These are phyloP conservation scores for Corchorus capsularis DNA, from an alignment of 345 rosid species.

Conservation along the genomic window DNA sequence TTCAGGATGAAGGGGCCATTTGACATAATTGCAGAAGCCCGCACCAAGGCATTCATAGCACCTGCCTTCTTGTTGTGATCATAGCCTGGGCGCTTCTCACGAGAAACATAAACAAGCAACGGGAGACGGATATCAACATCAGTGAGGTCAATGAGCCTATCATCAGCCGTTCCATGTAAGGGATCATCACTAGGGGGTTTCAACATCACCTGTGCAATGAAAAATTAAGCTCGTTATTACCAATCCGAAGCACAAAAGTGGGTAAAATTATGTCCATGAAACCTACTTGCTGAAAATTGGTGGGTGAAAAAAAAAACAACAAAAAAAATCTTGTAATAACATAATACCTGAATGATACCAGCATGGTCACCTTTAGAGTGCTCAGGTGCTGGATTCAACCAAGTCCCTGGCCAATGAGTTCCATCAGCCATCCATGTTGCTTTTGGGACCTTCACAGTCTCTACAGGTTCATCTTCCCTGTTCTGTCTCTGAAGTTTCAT, in stretches of 20 bases:
- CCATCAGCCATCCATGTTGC: conserved; percentile 99
- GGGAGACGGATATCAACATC: conserved; percentile 97
- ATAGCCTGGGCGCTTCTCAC: conserved; percentile 98
- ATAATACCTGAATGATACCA: conserved; percentile 86
- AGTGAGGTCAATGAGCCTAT: conserved; percentile 63
- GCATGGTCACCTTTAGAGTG: conserved; percentile 91
- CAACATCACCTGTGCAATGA: conserved; percentile 75
- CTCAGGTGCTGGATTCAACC: conserved; percentile 70
- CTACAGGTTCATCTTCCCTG: conserved; percentile 66
- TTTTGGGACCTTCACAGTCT: conserved; percentile 78
- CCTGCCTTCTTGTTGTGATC: conserved; percentile 99
- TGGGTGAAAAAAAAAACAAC: background rate
- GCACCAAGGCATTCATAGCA: conserved; percentile 97
- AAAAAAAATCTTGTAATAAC: background rate
- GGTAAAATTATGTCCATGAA: background rate
- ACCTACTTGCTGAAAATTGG: background rate
- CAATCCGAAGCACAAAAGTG: background rate
- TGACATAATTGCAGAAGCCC: conserved; percentile 98
- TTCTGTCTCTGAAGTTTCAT: conserved; percentile 91
- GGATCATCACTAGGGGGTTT: conserved; percentile 98
- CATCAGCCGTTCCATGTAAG: conserved; percentile 67
- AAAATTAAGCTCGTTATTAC: conserved; percentile 12
- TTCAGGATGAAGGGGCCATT: conserved; percentile 96
- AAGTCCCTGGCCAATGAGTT: conserved; percentile 99
- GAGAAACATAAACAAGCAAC: conserved; percentile 92